phyloP scores from a whole-genome alignment of 331 rosid genomes.

The Stylosanthes scabra region DNA sequence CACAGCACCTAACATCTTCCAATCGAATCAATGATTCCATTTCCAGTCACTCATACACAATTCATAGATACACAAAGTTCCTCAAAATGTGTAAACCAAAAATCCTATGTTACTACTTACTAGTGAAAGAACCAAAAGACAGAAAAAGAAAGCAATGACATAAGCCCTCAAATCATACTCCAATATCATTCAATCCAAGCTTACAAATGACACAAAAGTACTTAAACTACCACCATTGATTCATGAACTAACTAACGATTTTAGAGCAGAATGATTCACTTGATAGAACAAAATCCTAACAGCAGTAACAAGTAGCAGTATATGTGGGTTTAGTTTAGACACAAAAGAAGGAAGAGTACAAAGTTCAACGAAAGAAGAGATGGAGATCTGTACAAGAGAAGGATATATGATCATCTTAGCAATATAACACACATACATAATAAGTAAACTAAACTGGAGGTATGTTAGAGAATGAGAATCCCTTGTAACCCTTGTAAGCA shows the following conservation, averaged over 20 bases:
- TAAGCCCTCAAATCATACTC: too few species aligned
- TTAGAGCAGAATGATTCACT: conserved; percentile 4
- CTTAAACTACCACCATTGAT: conserved; percentile 1
- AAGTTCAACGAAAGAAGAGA: conserved; percentile 15
- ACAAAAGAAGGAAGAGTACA: conserved; percentile 19
- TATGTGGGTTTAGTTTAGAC: conserved; percentile 17
- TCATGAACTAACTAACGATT: not conserved
- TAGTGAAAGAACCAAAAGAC: not conserved
- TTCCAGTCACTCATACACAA: not conserved
- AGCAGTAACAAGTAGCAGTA: not conserved
- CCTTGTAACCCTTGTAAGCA: conserved; percentile 97
- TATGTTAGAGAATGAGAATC: conserved; percentile 96
- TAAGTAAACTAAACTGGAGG: conserved; percentile 74
- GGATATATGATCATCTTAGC: conserved; percentile 29
- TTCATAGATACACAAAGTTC: not conserved
- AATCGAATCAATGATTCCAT: too few species aligned
- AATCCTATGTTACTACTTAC: too few species aligned
- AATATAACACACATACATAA: not conserved
- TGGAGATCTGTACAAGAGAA: conserved; percentile 64
- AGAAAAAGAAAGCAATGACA: not conserved
- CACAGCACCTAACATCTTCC: too few species aligned
- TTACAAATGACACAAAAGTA: not conserved
- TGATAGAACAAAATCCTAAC: conserved; percentile 3
- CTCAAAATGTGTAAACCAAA: too few species aligned
- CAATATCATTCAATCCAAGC: conserved; percentile 1